phyloP scores from a whole-genome alignment of 441 rosid species.

The Adansonia grandidieri region DNA sequence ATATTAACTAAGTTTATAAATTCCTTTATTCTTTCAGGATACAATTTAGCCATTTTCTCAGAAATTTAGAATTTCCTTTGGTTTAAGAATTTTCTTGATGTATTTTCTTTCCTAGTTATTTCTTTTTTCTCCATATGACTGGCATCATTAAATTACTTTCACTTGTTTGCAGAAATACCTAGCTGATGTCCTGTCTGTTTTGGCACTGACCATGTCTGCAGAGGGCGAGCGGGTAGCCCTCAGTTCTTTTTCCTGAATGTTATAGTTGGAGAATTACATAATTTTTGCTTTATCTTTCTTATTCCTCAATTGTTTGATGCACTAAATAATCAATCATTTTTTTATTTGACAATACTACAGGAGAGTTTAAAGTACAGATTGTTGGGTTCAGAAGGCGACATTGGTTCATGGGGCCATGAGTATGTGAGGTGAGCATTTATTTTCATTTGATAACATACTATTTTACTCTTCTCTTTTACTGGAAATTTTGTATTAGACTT shows the following conservation, averaged over 20 bases:
- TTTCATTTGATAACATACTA: conserved; percentile 5
- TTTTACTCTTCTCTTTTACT: neutral
- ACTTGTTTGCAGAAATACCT: conserved; percentile 66
- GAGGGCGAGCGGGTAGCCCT: conserved; percentile 85
- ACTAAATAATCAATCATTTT: neutral
- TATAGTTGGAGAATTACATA: neutral
- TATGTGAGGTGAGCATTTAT: conserved; percentile 69
- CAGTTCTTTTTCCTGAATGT: neutral
- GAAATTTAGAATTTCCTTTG: neutral
- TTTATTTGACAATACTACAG: conserved; percentile 46
- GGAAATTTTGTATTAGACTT: neutral
- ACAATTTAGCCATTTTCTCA: neutral
- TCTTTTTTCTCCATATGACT: neutral
- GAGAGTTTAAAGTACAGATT: conserved; percentile 88
- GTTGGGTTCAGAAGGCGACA: conserved; percentile 81
- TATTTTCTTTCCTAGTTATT: neutral
- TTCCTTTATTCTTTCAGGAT: neutral
- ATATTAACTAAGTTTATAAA: neutral
- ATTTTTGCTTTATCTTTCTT: neutral
- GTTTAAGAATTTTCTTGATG: neutral
- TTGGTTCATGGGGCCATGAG: conserved; percentile 96
- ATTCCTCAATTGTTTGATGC: neutral
- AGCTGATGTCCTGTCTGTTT: conserved; percentile 87
- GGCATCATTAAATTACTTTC: conserved; percentile 19
- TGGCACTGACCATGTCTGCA: conserved; percentile 94